Evolutionary conservation across 164 flowering plant genomes (phyloP), one percentile per base, ranked within the genome.

Genomic region (Dillenia suffruticosa): DNA sequence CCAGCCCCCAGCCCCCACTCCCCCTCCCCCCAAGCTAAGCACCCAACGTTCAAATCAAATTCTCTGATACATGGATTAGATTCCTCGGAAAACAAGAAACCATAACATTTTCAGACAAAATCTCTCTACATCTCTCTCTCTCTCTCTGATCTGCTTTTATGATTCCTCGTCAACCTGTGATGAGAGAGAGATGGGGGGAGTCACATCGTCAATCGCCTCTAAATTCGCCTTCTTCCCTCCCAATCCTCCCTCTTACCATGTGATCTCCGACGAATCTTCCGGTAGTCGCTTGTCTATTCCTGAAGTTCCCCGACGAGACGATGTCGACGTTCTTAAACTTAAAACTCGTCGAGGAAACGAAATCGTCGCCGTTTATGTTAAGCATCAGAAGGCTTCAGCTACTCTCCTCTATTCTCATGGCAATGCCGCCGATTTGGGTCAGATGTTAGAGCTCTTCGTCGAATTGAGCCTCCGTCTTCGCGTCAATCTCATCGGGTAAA

Each of bases 151-250:
- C 3, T 26, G 54, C 54, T 22, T 66, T 40, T 66, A 66, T 67
- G 70, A 59, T 10, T 53, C 56, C 10, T 26, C 40, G 40, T 26
- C 40, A 19, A 12, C 59, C 47, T 69, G 49, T 49, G 61, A 67
- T 67, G 76, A 70, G 55, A 54, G 47, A 51, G 58, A 46, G 51
- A 82, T 82, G 86, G 86, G 86, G 47, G 83, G 84, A 67, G 79
- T 82, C 51, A 80, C 92, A 44, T 88, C 95, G 43, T 78, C 89
- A 51, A 85, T 88, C 64, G 95, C 97, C 10, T 82, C 95, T 24
- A 90, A 88, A 71, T 86, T 90, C 68, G 95, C 95, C 47, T 90
- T 88, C 75, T 90, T 86, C 65, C 95, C 97, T 24, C 97, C 97
- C 10, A 77, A 45, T 10, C 97, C 97, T 13, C 84, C 97, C 49